Percentiles rank a stretch among this genome's conserved stretches.
These are phyloP conservation scores for Scolecobasidium constrictum DNA, from an alignment of 2,329 filamentous ascomycete species.

Conservation along the genomic window DNA sequence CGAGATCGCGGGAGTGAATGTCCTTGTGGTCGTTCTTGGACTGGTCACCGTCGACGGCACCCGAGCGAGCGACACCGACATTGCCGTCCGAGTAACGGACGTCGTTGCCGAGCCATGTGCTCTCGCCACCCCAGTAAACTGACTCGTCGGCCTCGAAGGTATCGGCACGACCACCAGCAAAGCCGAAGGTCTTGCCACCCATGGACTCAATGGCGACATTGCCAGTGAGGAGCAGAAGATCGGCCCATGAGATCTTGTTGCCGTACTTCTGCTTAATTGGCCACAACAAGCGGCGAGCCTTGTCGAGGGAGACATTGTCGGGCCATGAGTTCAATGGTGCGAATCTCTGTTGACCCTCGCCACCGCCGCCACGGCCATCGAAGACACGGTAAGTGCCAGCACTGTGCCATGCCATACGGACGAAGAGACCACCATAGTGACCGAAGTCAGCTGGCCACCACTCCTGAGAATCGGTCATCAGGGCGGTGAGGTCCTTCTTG, in stretches of 20 bases:
- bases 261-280: slow-evolving; percentile 80
- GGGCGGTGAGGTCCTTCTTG: slow-evolving; percentile 59
- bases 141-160: slow-evolving; percentile 67
- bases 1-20: slow-evolving; percentile 50
- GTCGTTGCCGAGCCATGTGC: slow-evolving; percentile 64
- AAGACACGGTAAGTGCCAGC: slow-evolving; percentile 67
- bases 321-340: slow-evolving; percentile 76
- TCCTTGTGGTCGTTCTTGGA: slow-evolving; percentile 13
- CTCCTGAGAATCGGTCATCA: slow-evolving; percentile 71
- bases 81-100: slow-evolving; percentile 51
- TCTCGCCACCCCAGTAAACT: slow-evolving; percentile 67
- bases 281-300: slow-evolving; percentile 69
- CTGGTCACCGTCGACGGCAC: slow-evolving; percentile 29
- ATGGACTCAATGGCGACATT: slow-evolving; percentile 70
- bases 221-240: slow-evolving; percentile 59
- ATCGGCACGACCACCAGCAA: slow-evolving; percentile 60
- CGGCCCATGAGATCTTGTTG: slow-evolving; percentile 72
- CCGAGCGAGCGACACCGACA: slow-evolving; percentile 15
- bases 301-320: slow-evolving; percentile 68
- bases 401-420: slow-evolving; percentile 74
- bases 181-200: slow-evolving; percentile 64
- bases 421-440: slow-evolving; percentile 70
- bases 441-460: slow-evolving; percentile 78
- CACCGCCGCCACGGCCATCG: slow-evolving; percentile 66
- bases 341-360: slow-evolving; percentile 66